These are phyloP conservation scores for Ophiognomonia clavigignenti-juglandacearum DNA, from an alignment of 2,329 filamentous ascomycete species.

Conservation along the genomic window DNA sequence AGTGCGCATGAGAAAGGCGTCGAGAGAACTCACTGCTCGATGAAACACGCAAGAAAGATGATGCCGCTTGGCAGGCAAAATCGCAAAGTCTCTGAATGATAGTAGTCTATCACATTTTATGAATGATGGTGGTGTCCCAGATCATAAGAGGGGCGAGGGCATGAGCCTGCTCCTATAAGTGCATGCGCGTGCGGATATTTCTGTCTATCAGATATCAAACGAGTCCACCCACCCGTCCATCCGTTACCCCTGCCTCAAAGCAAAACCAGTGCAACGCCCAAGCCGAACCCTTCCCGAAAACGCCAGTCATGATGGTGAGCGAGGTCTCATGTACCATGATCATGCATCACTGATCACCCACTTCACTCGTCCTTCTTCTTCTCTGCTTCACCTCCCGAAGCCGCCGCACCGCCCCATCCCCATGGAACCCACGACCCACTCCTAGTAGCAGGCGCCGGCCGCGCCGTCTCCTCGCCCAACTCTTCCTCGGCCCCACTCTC, in stretches of 20 bases:
- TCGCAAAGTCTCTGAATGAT: too few species aligned
- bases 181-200: background rate
- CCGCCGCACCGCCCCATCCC: slow-evolving; percentile 33
- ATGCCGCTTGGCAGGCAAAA: too few species aligned
- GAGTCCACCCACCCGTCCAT: background rate
- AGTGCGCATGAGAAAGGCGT: too few species aligned
- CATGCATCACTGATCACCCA: background rate
- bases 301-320: background rate
- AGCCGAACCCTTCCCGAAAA: background rate
- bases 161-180: background rate
- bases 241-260: background rate
- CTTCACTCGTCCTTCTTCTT: slow-evolving; percentile 22
- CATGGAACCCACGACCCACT: slow-evolving; percentile 44
- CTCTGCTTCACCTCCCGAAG: slow-evolving; percentile 19
- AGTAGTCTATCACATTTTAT: too few species aligned
- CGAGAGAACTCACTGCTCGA: too few species aligned
- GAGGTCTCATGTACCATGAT: background rate
- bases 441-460: slow-evolving; percentile 23
- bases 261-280: background rate
- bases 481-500: slow-evolving; percentile 59
- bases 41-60: too few species aligned
- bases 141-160: background rate
- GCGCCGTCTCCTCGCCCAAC: slow-evolving; percentile 17
- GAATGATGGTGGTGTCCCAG: too few species aligned
- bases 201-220: background rate